phyloP scores from a whole-genome alignment of 2,329 filamentous ascomycete species.

The Aspergillus aculeatus region DNA sequence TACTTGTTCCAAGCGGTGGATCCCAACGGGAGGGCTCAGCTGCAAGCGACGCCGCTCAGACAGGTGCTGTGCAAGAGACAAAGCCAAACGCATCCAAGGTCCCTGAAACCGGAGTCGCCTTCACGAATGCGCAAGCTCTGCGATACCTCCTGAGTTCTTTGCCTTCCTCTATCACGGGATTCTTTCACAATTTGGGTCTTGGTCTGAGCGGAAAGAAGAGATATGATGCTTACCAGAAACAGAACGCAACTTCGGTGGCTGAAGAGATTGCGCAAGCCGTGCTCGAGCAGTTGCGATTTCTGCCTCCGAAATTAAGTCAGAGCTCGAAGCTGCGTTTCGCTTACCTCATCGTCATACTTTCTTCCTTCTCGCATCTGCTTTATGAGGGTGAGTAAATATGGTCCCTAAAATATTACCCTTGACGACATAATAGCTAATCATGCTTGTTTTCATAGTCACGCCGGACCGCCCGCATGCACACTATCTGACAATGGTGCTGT shows the following conservation, averaged over 20 bases:
- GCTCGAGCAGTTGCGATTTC: constrained; percentile 63
- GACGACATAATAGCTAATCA: constrained; percentile 10
- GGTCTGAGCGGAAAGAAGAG: constrained; percentile 73
- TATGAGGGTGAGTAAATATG: constrained; percentile 59
- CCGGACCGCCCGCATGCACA: constrained; percentile 51
- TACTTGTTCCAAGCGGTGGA: constrained; percentile 23
- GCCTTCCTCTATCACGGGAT: constrained; percentile 74
- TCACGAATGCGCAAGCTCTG: constrained; percentile 76
- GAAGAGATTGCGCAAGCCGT: constrained; percentile 71
- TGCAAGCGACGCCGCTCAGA: constrained; percentile 19
- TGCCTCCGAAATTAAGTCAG: constrained; percentile 46
- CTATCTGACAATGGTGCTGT: constrained; percentile 69
- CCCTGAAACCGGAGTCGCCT: constrained; percentile 42
- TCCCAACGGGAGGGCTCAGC: constrained; percentile 26
- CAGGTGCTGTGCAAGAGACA: constrained; percentile 14
- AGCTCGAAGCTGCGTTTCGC: constrained; percentile 65
- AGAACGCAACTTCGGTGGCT: constrained; percentile 61
- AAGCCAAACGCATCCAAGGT: constrained; percentile 24
- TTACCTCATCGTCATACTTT: constrained; percentile 79
- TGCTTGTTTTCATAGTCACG: constrained; percentile 32
- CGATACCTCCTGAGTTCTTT: constrained; percentile 75
- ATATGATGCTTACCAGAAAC: constrained; percentile 62
- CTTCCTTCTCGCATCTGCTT: constrained; percentile 73
- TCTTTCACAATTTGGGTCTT: constrained; percentile 84
- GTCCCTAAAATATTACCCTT: neutral